Conservation (phyloP, 2,329 filamentous ascomycete species). For the Davidsoniella australis region DNA sequence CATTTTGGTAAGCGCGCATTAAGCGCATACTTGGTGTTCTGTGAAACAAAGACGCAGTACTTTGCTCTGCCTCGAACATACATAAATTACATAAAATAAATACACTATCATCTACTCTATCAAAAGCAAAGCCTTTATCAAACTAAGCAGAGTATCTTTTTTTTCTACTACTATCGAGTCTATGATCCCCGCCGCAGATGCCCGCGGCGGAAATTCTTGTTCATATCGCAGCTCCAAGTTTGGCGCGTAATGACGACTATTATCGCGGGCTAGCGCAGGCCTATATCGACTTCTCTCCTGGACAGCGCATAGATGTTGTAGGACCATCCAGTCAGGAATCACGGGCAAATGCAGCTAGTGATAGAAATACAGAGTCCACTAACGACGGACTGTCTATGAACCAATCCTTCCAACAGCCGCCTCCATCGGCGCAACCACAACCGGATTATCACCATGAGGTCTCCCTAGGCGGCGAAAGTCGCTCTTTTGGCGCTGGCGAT, state of each 20-base stretch:
- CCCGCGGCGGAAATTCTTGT: conserved; percentile 36
- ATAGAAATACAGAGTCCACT: too few relatives aligned
- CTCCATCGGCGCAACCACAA: conserved; percentile 21
- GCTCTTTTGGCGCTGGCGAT: conserved; percentile 26
- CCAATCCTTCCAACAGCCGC: too few relatives aligned
- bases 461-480: conserved; percentile 6
- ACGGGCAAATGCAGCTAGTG: too few relatives aligned
- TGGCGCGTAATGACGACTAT: conserved; percentile 27
- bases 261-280: conserved; percentile 34
- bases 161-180: neutral
- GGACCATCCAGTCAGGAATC: too few relatives aligned
- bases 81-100: too few relatives aligned
- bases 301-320: neutral
- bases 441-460: conserved; percentile 24
- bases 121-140: too few relatives aligned
- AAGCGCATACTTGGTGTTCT: too few relatives aligned
- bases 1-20: too few relatives aligned
- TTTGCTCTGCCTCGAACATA: too few relatives aligned
- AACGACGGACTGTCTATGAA: too few relatives aligned
- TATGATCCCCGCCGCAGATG: neutral
- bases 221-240: conserved; percentile 36
- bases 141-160: neutral
- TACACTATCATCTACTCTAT: too few relatives aligned
- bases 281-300: conserved; percentile 31
- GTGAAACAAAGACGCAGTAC: too few relatives aligned